phyloP scores from a whole-genome alignment of 257 asterid species.

The Solanum chiquidenum region DNA sequence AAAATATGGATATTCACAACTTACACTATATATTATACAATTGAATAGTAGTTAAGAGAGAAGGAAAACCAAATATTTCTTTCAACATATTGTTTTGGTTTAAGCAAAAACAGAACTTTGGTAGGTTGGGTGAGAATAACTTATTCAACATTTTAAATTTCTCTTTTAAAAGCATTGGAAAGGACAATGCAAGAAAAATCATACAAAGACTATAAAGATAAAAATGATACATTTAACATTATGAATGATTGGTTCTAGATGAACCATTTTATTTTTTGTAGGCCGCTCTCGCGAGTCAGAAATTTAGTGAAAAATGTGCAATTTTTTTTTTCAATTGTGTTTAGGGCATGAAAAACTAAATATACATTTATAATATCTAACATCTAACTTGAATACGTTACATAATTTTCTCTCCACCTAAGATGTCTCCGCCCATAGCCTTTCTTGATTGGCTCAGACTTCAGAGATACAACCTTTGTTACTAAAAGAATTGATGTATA shows the following conservation, averaged over 20 bases:
- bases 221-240: neutral
- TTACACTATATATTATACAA: neutral
- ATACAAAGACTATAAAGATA: neutral
- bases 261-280: neutral
- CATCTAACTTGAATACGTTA: too few relatives aligned
- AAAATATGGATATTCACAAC: neutral
- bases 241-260: neutral
- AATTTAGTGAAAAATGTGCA: neutral
- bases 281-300: neutral
- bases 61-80: conserved; percentile 15
- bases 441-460: too few relatives aligned
- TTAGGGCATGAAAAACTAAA: too few relatives aligned
- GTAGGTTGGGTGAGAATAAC: conserved; percentile 4
- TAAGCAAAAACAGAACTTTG: conserved; percentile 39
- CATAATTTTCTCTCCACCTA: too few relatives aligned
- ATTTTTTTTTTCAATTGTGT: too few relatives aligned
- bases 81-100: conserved; percentile 37
- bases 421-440: neutral
- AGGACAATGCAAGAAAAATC: neutral
- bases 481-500: neutral
- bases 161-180: neutral
- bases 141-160: neutral
- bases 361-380: neutral
- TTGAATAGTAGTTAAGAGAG: neutral
- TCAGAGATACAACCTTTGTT: neutral